phyloP scores from a whole-genome alignment of 371 early-diverging fungal species.

The Thermomucor indicae-seudaticae region DNA sequence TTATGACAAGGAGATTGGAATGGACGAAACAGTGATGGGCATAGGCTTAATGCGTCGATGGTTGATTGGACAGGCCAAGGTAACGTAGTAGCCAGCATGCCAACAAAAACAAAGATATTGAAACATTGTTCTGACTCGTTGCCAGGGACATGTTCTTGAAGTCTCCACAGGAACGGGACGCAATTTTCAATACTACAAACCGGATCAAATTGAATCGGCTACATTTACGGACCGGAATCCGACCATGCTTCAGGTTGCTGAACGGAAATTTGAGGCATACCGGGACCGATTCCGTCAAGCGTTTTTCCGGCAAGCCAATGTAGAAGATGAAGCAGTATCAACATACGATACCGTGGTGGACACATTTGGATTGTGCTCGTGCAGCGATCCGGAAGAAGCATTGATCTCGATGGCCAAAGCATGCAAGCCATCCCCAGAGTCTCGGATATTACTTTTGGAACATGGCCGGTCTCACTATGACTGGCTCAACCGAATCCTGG shows the following conservation, averaged over 20 bases:
- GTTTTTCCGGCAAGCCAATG: constrained; percentile 31
- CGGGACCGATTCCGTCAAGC: constrained; percentile 31
- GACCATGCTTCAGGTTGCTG: constrained; percentile 60
- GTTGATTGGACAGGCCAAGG: constrained; percentile 49
- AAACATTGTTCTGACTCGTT: not conserved
- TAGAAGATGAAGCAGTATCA: constrained; percentile 21
- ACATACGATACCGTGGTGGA: constrained; percentile 73
- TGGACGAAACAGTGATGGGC: constrained; percentile 70
- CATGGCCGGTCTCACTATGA: constrained; percentile 69
- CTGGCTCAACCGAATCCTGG: constrained; percentile 66
- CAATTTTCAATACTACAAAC: constrained; percentile 59
- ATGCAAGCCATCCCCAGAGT: constrained; percentile 45
- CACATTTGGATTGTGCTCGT: constrained; percentile 81
- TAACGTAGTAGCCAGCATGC: constrained; percentile 1
- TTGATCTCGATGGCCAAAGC: constrained; percentile 63
- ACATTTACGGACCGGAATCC: constrained; percentile 57
- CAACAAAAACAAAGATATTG: not conserved
- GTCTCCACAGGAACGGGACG: constrained; percentile 72
- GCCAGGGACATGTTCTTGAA: constrained; percentile 56
- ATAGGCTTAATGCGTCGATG: constrained; percentile 50
- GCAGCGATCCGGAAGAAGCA: constrained; percentile 62
- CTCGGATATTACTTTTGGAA: constrained; percentile 69
- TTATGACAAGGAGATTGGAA: constrained; percentile 61
- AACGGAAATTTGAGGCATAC: constrained; percentile 34
- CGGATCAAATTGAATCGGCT: constrained; percentile 29